A percentile compares a stretch with the other conserved stretches of the same genome.
Conservation (phyloP, 768 basidiomycete species). For the Kwoniella newhampshirensis region DNA sequence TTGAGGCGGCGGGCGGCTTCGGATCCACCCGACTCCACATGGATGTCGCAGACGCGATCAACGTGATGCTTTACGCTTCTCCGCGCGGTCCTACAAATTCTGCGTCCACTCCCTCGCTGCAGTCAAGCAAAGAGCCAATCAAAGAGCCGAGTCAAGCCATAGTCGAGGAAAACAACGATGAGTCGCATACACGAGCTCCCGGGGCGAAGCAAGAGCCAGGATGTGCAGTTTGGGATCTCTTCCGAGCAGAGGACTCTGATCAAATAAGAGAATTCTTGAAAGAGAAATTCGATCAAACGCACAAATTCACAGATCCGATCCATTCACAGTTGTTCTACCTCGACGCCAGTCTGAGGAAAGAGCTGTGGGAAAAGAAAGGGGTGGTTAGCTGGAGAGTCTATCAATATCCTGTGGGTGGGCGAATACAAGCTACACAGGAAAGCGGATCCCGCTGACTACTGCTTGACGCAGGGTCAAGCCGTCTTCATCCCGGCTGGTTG, state of each 20-base stretch:
- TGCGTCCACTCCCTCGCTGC: no score
- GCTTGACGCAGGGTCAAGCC: slow-evolving; percentile 63
- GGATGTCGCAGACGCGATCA: slow-evolving; percentile 89
- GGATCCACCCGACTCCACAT: slow-evolving; percentile 74
- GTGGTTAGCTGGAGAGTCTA: slow-evolving; percentile 81
- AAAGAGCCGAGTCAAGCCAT: no score
- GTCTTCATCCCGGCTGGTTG: slow-evolving; percentile 86
- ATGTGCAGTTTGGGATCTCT: slow-evolving; percentile 89
- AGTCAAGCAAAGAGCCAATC: no score
- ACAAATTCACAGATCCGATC: slow-evolving; percentile 68
- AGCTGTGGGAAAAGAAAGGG: slow-evolving; percentile 66
- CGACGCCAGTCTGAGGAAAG: slow-evolving; percentile 65
- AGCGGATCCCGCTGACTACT: neutral
- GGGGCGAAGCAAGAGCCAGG: slow-evolving; percentile 55
- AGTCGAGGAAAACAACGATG: neutral
- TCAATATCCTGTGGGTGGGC: slow-evolving; percentile 66
- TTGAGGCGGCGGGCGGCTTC: slow-evolving; percentile 23
- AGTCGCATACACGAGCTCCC: neutral
- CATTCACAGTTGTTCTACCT: slow-evolving; percentile 87
- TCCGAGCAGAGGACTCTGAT: slow-evolving; percentile 75
- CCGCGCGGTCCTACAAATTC: slow-evolving; percentile 44
- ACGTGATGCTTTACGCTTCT: slow-evolving; percentile 79
- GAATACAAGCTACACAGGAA: neutral
- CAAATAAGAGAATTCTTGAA: slow-evolving; percentile 72
- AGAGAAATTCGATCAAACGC: slow-evolving; percentile 58